A percentile compares a stretch with the other conserved stretches of the same genome.
phyloP scores from a whole-genome alignment of 305 asterid species.

The Fraxinus angustifolia region DNA sequence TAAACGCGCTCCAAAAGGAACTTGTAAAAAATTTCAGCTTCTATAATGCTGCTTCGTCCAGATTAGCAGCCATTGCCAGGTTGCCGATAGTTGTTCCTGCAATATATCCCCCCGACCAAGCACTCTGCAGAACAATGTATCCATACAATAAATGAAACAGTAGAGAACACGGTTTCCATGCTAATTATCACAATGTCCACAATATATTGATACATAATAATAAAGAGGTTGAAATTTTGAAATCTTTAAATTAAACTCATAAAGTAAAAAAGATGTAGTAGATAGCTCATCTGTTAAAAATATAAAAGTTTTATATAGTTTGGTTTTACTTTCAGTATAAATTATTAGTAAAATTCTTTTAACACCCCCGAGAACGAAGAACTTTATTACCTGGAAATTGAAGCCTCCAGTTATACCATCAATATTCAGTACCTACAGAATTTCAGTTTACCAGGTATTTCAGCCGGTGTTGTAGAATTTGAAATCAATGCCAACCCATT shows the following conservation, averaged over 20 bases:
- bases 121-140: constrained; percentile 53
- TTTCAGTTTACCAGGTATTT: constrained; percentile 17
- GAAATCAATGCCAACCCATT: not conserved
- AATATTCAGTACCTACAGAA: constrained; percentile 63
- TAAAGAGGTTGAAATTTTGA: not conserved
- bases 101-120: constrained; percentile 93
- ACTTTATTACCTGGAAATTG: constrained; percentile 75
- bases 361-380: not conserved
- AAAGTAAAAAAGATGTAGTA: not conserved
- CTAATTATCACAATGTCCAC: not conserved
- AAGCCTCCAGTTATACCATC: constrained; percentile 95
- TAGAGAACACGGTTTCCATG: not conserved
- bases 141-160: not conserved
- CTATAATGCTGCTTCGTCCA: constrained; percentile 24
- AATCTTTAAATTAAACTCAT: not conserved
- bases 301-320: not conserved
- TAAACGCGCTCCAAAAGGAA: not conserved
- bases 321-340: not conserved
- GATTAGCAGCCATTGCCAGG: constrained; percentile 35
- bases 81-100: constrained; percentile 84
- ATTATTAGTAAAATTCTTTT: not conserved
- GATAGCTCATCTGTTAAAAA: not conserved
- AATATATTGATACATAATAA: not conserved
- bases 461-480: not conserved
- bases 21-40: not conserved